Evolutionary conservation across 73 alveolate species (phyloP).

Genomic region (Paraurostyla sp.): DNA sequence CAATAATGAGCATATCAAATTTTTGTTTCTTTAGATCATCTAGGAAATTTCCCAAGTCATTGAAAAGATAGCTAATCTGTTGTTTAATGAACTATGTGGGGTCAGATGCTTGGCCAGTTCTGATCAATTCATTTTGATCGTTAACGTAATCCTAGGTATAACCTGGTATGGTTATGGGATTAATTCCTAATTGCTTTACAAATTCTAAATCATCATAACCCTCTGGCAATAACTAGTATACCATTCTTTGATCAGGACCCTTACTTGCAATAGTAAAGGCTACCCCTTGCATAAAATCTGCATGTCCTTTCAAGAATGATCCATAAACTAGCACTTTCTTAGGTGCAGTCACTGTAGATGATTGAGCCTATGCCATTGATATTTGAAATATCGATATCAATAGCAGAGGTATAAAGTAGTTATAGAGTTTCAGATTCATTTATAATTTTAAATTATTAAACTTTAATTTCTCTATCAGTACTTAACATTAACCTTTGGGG

Average conservation of each 20-base stretch:
- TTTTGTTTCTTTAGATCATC: not conserved
- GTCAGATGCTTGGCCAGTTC: not conserved
- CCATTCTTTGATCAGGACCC: not conserved
- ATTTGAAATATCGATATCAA: too few species aligned
- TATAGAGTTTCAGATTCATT: too few species aligned
- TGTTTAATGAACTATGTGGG: not conserved
- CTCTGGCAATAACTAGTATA: conserved; percentile 6
- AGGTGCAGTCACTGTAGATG: too few species aligned
- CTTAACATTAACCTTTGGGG: too few species aligned
- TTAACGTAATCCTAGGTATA: conserved; percentile 3
- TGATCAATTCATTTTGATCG: not conserved
- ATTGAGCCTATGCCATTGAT: too few species aligned
- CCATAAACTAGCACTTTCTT: conserved; percentile 25
- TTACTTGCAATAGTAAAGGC: conserved; percentile 13
- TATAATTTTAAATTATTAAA: too few species aligned
- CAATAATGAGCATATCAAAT: conserved; percentile 1
- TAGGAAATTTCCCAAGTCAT: not conserved
- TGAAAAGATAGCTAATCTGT: not conserved
- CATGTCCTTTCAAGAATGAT: not conserved
- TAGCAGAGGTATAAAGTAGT: too few species aligned
- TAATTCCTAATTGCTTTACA: not conserved
- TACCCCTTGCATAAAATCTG: not conserved
- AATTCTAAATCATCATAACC: not conserved
- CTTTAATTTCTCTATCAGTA: too few species aligned
- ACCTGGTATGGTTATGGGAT: not conserved